Percentiles rank a stretch among this genome's conserved stretches.
These are phyloP conservation scores for Psidium friedrichsthalianum DNA, from an alignment of 345 rosid species.

Conservation along the genomic window DNA sequence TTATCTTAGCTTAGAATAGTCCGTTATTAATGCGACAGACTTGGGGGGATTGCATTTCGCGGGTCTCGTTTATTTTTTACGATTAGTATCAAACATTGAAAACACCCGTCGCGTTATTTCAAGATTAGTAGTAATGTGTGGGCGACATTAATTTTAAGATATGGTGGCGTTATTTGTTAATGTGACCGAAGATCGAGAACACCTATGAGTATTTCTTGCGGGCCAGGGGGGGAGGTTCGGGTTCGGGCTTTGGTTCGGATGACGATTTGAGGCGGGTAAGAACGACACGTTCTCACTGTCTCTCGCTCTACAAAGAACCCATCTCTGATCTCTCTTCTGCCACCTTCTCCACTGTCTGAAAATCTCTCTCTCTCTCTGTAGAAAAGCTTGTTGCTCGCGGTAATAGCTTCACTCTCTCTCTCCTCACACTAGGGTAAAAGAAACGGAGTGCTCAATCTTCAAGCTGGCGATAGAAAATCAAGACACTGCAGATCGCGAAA, in stretches of 20 bases:
- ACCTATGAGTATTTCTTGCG: neutral
- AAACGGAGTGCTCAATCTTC: conserved; percentile 10
- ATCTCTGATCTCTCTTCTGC: neutral
- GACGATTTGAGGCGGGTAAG: conserved; percentile 39
- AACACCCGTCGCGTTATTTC: neutral
- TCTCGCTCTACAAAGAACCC: neutral
- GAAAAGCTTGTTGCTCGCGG: conserved; percentile 2
- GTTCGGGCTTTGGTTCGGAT: neutral
- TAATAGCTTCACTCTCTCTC: neutral
- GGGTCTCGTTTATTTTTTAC: neutral
- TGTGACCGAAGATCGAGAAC: neutral
- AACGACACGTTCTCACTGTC: conserved; percentile 20
- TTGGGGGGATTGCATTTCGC: neutral
- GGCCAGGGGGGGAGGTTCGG: neutral
- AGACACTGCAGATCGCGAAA: conserved; percentile 58
- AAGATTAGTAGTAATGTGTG: neutral
- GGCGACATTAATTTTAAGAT: neutral
- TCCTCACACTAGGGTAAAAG: neutral
- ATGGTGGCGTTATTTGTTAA: neutral
- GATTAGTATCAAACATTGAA: neutral
- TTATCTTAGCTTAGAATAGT: neutral
- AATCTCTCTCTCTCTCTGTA: conserved; percentile 12
- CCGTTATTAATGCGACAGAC: neutral
- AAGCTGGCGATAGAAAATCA: conserved; percentile 84
- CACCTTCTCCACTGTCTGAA: neutral